These are phyloP conservation scores for Stachybotrys elegans DNA, from an alignment of 2,329 filamentous ascomycete genomes.

Conservation along the genomic window DNA sequence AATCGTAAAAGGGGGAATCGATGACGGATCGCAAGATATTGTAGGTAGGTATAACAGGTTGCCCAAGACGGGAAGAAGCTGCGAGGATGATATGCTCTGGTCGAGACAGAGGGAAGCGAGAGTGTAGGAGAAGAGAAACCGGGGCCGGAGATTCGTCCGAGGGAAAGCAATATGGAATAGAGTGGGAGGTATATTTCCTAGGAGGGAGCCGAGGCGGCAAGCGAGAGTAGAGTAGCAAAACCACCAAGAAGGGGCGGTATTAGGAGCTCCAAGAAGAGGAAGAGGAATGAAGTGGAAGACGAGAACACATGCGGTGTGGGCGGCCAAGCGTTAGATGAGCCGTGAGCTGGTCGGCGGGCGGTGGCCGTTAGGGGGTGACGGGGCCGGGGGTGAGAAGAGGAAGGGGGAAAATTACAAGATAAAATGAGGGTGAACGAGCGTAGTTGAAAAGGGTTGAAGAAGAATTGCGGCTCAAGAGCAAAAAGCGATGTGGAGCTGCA, in stretches of 20 bases:
- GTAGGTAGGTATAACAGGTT: too few relatives aligned
- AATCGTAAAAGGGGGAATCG: too few relatives aligned
- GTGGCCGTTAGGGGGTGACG: neutral
- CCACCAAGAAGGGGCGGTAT: slow-evolving; percentile 4
- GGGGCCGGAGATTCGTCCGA: too few relatives aligned
- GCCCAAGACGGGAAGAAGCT: too few relatives aligned
- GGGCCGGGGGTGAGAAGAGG: neutral
- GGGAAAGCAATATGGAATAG: neutral
- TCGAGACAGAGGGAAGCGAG: too few relatives aligned
- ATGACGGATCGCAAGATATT: too few relatives aligned
- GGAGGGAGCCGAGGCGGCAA: slow-evolving; percentile 6
- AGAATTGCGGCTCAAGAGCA: neutral
- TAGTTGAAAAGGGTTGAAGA: neutral
- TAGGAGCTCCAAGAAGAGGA: neutral
- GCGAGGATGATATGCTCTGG: too few relatives aligned
- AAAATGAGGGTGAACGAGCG: neutral
- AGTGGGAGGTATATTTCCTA: neutral
- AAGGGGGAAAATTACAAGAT: neutral
- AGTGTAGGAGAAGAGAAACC: too few relatives aligned
- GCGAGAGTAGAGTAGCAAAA: slow-evolving; percentile 10
- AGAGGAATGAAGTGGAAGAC: neutral
- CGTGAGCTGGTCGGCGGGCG: neutral
- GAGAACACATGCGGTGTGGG: neutral
- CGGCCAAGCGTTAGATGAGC: neutral
- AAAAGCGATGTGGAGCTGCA: neutral